These are phyloP conservation scores for Carallia brachiata DNA, from an alignment of 345 rosid species.

Conservation along the genomic window DNA sequence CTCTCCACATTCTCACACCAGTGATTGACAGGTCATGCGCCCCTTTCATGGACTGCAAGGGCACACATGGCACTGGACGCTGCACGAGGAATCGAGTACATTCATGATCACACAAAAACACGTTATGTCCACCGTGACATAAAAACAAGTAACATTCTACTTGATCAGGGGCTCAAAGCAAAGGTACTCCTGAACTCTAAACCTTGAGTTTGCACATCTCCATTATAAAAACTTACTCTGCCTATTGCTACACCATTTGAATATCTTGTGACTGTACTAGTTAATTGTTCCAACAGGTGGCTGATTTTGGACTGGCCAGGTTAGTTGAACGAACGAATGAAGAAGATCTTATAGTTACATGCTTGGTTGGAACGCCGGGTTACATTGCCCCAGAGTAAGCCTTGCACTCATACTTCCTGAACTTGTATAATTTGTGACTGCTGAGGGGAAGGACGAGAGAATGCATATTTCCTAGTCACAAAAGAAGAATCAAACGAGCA, in stretches of 20 bases:
- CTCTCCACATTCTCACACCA: slow-evolving; percentile 4
- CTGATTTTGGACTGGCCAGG: slow-evolving; percentile 41
- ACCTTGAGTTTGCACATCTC: neutral
- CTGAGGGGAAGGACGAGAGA: neutral
- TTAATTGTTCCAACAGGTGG: slow-evolving; percentile 18
- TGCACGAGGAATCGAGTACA: slow-evolving; percentile 41
- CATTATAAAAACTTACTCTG: neutral
- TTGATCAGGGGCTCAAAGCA: slow-evolving; percentile 33
- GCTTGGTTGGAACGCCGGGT: slow-evolving; percentile 40
- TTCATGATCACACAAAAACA: slow-evolving; percentile 38
- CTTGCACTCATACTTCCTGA: neutral
- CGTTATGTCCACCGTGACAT: slow-evolving; percentile 39
- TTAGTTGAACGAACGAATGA: slow-evolving; percentile 34
- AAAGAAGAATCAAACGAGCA: neutral
- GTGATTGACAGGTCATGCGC: slow-evolving; percentile 25
- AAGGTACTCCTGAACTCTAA: slow-evolving; percentile 21
- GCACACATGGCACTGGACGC: slow-evolving; percentile 34
- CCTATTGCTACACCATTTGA: too few species aligned
- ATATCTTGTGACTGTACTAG: neutral
- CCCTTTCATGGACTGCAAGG: slow-evolving; percentile 38
- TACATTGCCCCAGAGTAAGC: slow-evolving; percentile 41
- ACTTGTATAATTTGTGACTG: neutral
- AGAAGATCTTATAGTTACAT: slow-evolving; percentile 27
- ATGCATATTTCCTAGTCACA: neutral
- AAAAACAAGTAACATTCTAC: slow-evolving; percentile 40